Evolutionary conservation across 1,284 basidiomycete species (phyloP).

Genomic region (Dichomitus squalens): DNA sequence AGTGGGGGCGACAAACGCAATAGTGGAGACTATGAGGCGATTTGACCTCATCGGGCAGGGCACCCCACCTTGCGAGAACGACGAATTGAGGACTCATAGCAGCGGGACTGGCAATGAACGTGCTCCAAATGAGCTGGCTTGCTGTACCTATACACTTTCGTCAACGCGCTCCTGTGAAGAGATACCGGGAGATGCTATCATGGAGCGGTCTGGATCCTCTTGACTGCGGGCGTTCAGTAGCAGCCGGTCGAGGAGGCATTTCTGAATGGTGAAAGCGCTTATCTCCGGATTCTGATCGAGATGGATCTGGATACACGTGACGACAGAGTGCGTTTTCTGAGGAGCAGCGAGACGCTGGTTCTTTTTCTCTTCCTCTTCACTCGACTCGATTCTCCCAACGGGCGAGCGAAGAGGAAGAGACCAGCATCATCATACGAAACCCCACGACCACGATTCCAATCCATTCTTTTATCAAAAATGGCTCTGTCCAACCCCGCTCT

Average conservation of each 20-base stretch:
- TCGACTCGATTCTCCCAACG: slow-evolving; percentile 32
- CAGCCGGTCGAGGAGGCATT: background rate
- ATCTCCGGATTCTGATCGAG: slow-evolving; percentile 10
- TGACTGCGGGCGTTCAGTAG: background rate
- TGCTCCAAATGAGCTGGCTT: no score
- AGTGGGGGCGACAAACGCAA: no score
- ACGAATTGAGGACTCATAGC: no score
- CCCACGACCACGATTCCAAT: slow-evolving; percentile 22
- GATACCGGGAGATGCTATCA: no score
- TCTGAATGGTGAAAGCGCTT: background rate
- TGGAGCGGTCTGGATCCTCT: background rate
- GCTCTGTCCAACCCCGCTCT: slow-evolving; percentile 31
- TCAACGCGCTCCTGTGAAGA: no score
- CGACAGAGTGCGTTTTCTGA: slow-evolving; percentile 4
- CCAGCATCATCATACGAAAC: slow-evolving; percentile 7
- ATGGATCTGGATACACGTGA: slow-evolving; percentile 10
- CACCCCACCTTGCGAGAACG: no score
- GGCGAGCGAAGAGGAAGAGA: slow-evolving; percentile 62
- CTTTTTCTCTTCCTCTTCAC: slow-evolving; percentile 50
- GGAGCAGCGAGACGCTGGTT: slow-evolving; percentile 19
- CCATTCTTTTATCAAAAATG: slow-evolving; percentile 32
- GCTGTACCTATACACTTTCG: no score
- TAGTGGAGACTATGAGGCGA: no score
- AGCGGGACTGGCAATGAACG: no score
- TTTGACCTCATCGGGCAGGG: no score